These are phyloP conservation scores for Phytophthora parvispora DNA, from an alignment of 352 stramenopile species.

Conservation along the genomic window DNA sequence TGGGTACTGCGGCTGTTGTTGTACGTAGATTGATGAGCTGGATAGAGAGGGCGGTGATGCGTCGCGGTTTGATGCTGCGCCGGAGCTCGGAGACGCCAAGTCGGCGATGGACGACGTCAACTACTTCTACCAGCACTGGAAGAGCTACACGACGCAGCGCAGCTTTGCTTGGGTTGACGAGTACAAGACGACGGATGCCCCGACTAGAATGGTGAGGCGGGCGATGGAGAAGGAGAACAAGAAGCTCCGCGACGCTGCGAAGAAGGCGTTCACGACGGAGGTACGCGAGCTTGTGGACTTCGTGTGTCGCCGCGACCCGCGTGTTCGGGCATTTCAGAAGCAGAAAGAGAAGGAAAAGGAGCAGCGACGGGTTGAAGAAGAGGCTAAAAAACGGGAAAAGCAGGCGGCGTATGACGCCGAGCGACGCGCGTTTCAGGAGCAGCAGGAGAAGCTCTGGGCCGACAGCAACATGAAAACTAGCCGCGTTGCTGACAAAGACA, in stretches of 20 bases:
- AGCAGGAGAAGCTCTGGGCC: slow-evolving; percentile 74
- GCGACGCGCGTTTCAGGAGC: slow-evolving; percentile 73
- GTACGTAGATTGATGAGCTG: slow-evolving; percentile 71
- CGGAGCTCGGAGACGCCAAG: slow-evolving; percentile 54
- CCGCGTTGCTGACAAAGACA: slow-evolving; percentile 59
- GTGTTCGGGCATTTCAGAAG: slow-evolving; percentile 74
- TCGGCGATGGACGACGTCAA: slow-evolving; percentile 65
- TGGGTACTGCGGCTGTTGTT: slow-evolving; percentile 1
- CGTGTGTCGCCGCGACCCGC: slow-evolving; percentile 80
- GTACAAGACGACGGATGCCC: slow-evolving; percentile 86
- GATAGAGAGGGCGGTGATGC: slow-evolving; percentile 46
- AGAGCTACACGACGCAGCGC: slow-evolving; percentile 77
- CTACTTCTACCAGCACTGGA: slow-evolving; percentile 86
- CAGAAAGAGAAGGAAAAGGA: slow-evolving; percentile 74
- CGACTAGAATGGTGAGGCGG: slow-evolving; percentile 77
- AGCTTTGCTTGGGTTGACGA: slow-evolving; percentile 85
- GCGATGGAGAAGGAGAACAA: slow-evolving; percentile 93
- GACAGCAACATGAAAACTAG: slow-evolving; percentile 51
- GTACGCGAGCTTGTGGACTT: slow-evolving; percentile 89
- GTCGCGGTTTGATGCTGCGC: slow-evolving; percentile 31
- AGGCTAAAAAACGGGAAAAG: slow-evolving; percentile 64
- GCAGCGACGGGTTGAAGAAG: slow-evolving; percentile 55
- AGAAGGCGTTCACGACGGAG: slow-evolving; percentile 81
- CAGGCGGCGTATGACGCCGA: slow-evolving; percentile 70
- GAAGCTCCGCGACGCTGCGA: slow-evolving; percentile 82